Evolutionary conservation across 2,329 filamentous ascomycete genomes (phyloP).

Genomic region (Cryoendolithus antarcticus): DNA sequence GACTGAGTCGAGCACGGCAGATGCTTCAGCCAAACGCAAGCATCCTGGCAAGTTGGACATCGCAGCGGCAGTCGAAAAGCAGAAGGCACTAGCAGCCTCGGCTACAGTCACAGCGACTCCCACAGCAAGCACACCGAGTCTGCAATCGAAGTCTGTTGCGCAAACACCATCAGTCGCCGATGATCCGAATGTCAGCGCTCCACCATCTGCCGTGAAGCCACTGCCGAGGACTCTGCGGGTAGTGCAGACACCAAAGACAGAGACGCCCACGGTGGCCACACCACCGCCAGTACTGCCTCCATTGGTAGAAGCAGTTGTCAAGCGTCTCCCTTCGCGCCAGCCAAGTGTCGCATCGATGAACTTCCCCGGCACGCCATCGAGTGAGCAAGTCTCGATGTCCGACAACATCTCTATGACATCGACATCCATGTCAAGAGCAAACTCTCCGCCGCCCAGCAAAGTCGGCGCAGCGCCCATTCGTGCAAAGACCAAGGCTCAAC

Average conservation of each 20-base stretch:
- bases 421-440: constrained; percentile 58
- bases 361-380: constrained; percentile 59
- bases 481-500: constrained; percentile 62
- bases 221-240: constrained; percentile 58
- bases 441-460: constrained; percentile 53
- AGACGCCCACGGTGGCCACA: constrained; percentile 46
- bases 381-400: constrained; percentile 53
- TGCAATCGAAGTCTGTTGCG: constrained; percentile 22
- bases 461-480: constrained; percentile 58
- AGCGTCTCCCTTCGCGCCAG: constrained; percentile 37
- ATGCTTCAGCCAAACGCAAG: constrained; percentile 19
- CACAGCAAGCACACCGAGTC: background rate
- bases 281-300: constrained; percentile 27
- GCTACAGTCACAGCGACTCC: too few relatives aligned
- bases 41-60: constrained; percentile 38
- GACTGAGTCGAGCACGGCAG: constrained; percentile 6
- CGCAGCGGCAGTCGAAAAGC: constrained; percentile 24
- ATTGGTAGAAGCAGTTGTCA: constrained; percentile 14
- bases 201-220: constrained; percentile 38
- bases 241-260: constrained; percentile 34
- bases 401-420: constrained; percentile 66
- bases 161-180: constrained; percentile 39
- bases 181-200: constrained; percentile 37
- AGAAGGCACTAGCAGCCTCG: background rate
- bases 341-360: constrained; percentile 46